Evolutionary conservation across 352 stramenopile species (phyloP).

Genomic region (Phytophthora sansomeana): DNA sequence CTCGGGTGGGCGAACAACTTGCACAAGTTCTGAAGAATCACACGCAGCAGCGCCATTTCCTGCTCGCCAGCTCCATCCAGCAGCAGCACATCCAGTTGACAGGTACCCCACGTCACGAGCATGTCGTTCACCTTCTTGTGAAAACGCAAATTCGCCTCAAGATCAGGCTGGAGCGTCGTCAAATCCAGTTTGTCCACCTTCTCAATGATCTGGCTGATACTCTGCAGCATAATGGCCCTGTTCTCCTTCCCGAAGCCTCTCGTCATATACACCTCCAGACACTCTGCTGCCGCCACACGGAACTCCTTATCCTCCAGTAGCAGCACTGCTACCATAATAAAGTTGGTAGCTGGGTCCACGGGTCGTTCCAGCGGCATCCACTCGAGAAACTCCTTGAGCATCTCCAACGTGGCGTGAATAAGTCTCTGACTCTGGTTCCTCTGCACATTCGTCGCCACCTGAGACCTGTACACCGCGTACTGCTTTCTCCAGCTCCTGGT

Average conservation of each 20-base stretch:
- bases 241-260: slow-evolving; percentile 78
- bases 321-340: slow-evolving; percentile 68
- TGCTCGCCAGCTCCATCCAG: slow-evolving; percentile 45
- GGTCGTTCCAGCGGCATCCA: slow-evolving; percentile 81
- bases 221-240: slow-evolving; percentile 66
- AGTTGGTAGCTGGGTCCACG: slow-evolving; percentile 60
- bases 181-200: slow-evolving; percentile 63
- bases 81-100: slow-evolving; percentile 70
- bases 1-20: slow-evolving; percentile 73
- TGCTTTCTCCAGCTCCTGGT: slow-evolving; percentile 80
- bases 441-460: slow-evolving; percentile 17
- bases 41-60: slow-evolving; percentile 57
- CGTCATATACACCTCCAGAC: slow-evolving; percentile 75
- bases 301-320: slow-evolving; percentile 67
- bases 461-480: slow-evolving; percentile 57
- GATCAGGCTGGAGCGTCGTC: slow-evolving; percentile 46
- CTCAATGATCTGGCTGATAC: slow-evolving; percentile 62
- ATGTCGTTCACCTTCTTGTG: slow-evolving; percentile 84
- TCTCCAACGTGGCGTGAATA: slow-evolving; percentile 67
- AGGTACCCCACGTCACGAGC: slow-evolving; percentile 73
- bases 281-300: slow-evolving; percentile 65
- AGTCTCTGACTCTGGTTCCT: slow-evolving; percentile 55
- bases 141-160: slow-evolving; percentile 65
- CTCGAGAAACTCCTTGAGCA: slow-evolving; percentile 86
- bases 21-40: slow-evolving; percentile 57